Evolutionary conservation across 768 basidiomycete genomes (phyloP), one percentile per base, ranked within the genome.

Genomic region (Amanita muscaria): DNA sequence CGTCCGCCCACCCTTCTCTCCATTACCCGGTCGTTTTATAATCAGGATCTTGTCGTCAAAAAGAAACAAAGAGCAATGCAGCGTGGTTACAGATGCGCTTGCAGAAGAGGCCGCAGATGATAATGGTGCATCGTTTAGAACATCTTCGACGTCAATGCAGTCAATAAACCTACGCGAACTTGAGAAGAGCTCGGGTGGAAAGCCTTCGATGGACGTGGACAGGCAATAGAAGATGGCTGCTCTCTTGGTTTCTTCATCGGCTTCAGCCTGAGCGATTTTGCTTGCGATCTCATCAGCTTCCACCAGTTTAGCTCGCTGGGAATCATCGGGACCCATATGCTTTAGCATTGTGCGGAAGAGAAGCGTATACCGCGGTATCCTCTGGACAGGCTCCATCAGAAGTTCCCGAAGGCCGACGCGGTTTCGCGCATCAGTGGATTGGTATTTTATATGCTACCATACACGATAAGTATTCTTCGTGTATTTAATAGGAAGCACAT

Each of bases 1-100:
- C 8, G 72, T 60, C 37, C 77, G 76, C 3, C 85, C 90, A 33
- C 76, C 73, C 63, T 77, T 91, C 60, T 85, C 88, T 32, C 78
- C 82, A 56, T 72, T 84, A 24, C 67, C 79, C 33, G 75, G 87
- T 21, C 96, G 76, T 65, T 97, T 97, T 37, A 82, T 86, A 49
- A 99, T 79, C 59, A 98, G 73, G 16, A 99, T 68, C 56, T 89
- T 89, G 64, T 99, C 94, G 50, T 92, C 87, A 59, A 99, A 98
- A 36, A 99, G 70, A 60, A 98, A 87, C 22, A 99, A 66, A 2
- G 87, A 88, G 61, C 87, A 93, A 56, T 89, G 84, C 14, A 94
- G 72, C 1, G 74, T 67, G 2, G 65, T 72, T 1, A 63, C 55
- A 2, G 69, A 63, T 5, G 63, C 54, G 42, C 66, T 69, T 10